Conservation (phyloP, 306 rosid genomes). For the Adenanthera pavonina region DNA sequence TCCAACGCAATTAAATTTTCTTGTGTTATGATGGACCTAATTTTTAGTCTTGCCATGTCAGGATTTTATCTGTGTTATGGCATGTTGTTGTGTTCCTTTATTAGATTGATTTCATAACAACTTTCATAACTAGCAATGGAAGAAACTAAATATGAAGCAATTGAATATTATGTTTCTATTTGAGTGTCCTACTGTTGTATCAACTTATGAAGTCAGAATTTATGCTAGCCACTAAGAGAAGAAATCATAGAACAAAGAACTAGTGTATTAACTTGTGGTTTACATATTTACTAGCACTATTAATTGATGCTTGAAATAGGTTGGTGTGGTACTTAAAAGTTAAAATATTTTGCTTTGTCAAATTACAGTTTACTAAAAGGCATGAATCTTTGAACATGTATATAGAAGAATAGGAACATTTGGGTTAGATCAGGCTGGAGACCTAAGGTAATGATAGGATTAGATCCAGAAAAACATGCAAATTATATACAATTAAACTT, state of each 20-base stretch:
- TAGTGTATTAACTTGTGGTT: neutral
- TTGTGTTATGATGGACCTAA: neutral
- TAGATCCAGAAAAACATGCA: no score
- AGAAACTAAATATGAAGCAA: no score
- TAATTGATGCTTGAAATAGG: neutral
- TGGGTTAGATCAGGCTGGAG: neutral
- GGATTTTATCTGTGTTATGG: neutral
- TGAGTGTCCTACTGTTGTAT: no score
- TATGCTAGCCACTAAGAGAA: no score
- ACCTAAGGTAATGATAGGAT: no score
- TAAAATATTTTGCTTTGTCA: neutral
- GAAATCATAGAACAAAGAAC: neutral
- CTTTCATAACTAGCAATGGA: neutral
- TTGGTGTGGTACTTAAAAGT: neutral
- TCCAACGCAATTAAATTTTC: slow-evolving; percentile 4
- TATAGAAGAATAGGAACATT: neutral
- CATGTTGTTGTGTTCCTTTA: neutral
- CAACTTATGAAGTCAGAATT: no score
- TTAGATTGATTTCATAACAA: neutral
- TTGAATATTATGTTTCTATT: no score
- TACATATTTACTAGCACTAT: neutral
- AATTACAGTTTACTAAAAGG: neutral
- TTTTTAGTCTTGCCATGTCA: neutral
- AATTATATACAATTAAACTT: no score
- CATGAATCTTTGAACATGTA: neutral